phyloP scores from a whole-genome alignment of 345 rosid species.

The Euphorbia peplus region DNA sequence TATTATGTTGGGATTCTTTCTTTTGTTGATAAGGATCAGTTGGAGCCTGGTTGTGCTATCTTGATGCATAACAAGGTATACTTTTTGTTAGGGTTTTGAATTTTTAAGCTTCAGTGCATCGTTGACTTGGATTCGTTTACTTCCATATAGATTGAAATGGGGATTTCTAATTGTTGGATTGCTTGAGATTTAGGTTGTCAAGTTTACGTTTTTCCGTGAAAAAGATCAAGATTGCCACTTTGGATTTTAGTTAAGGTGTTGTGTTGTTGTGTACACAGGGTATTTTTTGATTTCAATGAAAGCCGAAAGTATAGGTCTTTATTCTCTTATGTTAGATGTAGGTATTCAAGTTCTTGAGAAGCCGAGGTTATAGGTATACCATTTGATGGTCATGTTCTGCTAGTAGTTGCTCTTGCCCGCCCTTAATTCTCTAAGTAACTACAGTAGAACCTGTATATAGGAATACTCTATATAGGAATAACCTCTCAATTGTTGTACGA shows the following conservation, averaged over 20 bases:
- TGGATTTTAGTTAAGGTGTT: too few relatives aligned
- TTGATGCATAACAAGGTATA: conserved; percentile 92
- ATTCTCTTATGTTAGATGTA: neutral
- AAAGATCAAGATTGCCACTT: too few relatives aligned
- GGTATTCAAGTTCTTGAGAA: neutral
- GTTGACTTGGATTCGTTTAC: neutral
- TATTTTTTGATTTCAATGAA: neutral
- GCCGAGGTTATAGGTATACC: neutral
- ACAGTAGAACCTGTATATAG: too few relatives aligned
- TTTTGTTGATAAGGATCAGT: conserved; percentile 96
- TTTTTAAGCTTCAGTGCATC: neutral
- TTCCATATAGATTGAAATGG: neutral
- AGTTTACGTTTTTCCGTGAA: too few relatives aligned
- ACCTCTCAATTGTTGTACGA: too few relatives aligned
- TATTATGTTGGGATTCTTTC: conserved; percentile 87
- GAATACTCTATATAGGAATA: too few relatives aligned
- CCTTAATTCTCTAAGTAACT: too few relatives aligned
- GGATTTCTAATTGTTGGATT: neutral
- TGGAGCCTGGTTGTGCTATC: conserved; percentile 96
- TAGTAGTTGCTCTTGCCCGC: neutral
- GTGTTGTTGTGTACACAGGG: too few relatives aligned
- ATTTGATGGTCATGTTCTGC: neutral
- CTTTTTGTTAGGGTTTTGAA: neutral
- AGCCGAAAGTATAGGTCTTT: too few relatives aligned
- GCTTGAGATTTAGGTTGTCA: neutral